Conservation (phyloP, 75 land plant species). For the Cryptomeria japonica region DNA sequence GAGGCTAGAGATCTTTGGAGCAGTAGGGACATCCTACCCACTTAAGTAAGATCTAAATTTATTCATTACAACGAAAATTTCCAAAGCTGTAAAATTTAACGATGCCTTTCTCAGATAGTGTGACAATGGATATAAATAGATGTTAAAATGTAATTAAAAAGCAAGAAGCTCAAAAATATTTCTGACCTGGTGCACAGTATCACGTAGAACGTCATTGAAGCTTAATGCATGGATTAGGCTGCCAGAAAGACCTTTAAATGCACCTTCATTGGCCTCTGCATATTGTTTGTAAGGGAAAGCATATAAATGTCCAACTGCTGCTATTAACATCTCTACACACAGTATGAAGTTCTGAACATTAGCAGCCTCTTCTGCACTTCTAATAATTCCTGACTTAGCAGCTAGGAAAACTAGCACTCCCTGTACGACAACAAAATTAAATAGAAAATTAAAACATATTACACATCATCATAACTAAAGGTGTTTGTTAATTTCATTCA, state of each 20-base stretch:
- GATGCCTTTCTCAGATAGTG: not conserved
- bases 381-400: conserved; percentile 33
- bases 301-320: conserved; percentile 49
- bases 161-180: not conserved
- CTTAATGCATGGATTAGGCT: conserved; percentile 46
- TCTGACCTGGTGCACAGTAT: conserved; percentile 51
- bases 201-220: conserved; percentile 40
- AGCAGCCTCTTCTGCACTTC: conserved; percentile 46
- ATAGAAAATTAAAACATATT: not conserved
- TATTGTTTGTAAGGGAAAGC: conserved; percentile 47
- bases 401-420: conserved; percentile 41
- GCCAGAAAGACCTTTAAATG: conserved; percentile 17
- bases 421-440: conserved; percentile 17
- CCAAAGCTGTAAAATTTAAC: not conserved
- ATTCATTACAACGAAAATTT: not conserved
- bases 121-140: not conserved
- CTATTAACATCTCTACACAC: conserved; percentile 49
- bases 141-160: not conserved
- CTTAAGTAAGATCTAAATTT: not conserved
- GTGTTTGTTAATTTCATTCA: not conserved
- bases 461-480: not conserved
- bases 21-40: not conserved
- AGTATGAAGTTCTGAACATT: conserved; percentile 45
- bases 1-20: not conserved
- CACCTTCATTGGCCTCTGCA: conserved; percentile 29